Evolutionary conservation across 2,329 filamentous ascomycete species (phyloP).

Genomic region (Ophiostoma sp.): DNA sequence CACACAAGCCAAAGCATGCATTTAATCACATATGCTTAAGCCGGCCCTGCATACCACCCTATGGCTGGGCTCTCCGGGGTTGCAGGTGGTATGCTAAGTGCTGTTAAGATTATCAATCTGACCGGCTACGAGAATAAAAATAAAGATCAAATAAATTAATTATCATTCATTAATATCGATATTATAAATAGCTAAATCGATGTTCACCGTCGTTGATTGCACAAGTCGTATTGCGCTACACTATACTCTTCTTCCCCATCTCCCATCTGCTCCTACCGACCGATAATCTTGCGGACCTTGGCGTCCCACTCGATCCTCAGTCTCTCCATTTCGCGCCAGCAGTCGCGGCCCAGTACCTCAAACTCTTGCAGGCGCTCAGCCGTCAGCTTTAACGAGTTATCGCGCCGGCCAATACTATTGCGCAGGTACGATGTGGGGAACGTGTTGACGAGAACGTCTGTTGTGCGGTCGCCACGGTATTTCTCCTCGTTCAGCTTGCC

Average conservation of each 20-base stretch:
- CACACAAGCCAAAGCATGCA: too few species aligned
- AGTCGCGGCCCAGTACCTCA: conserved; percentile 53
- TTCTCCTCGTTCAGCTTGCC: conserved; percentile 51
- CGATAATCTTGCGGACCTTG: conserved; percentile 4
- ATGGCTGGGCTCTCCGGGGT: too few species aligned
- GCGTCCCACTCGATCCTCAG: conserved; percentile 63
- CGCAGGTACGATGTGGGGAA: conserved; percentile 34
- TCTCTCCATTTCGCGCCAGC: conserved; percentile 68
- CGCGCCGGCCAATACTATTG: conserved; percentile 54
- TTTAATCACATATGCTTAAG: too few species aligned
- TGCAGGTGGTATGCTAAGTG: too few species aligned
- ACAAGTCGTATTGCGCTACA: background rate
- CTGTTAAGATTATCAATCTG: too few species aligned
- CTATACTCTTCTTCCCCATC: background rate
- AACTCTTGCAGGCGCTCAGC: conserved; percentile 57
- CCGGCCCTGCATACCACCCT: too few species aligned
- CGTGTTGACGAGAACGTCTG: conserved; percentile 35
- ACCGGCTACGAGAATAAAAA: too few species aligned
- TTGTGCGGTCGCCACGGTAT: conserved; percentile 41
- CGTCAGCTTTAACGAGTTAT: conserved; percentile 54
- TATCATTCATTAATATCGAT: too few species aligned
- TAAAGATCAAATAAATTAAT: too few species aligned
- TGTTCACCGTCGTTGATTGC: too few species aligned
- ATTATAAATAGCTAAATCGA: too few species aligned
- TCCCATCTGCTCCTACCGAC: background rate